Percentiles rank a stretch among this genome's conserved stretches.
Evolutionary conservation across 2,329 filamentous ascomycete genomes (phyloP).

Genomic region (Fusarium odoratissimum): DNA sequence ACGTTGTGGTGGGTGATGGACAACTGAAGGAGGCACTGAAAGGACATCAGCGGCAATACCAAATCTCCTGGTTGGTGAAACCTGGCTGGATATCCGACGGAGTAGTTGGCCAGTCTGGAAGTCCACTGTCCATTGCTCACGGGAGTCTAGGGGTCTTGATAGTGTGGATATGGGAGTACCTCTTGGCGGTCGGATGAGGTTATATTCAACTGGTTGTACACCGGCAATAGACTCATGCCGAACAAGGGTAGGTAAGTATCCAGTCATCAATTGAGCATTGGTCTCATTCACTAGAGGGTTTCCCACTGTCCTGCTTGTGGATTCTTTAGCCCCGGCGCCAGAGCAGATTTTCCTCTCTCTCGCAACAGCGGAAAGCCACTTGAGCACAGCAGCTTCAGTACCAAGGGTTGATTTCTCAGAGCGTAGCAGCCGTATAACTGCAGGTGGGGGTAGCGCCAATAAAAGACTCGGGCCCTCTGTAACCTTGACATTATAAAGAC

Average conservation of each 20-base stretch:
- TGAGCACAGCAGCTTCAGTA: slow-evolving; percentile 59
- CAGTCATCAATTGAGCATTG: slow-evolving; percentile 38
- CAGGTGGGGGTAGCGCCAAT: slow-evolving; percentile 57
- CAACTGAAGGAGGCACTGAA: slow-evolving; percentile 35
- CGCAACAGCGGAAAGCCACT: slow-evolving; percentile 54
- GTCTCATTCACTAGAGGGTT: neutral
- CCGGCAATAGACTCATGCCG: slow-evolving; percentile 50
- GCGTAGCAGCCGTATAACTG: slow-evolving; percentile 58
- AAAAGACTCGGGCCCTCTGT: slow-evolving; percentile 56
- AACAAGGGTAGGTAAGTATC: slow-evolving; percentile 56
- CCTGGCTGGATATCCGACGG: slow-evolving; percentile 56
- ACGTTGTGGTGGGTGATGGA: slow-evolving; percentile 25
- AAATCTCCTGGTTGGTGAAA: slow-evolving; percentile 61
- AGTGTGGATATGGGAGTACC: slow-evolving; percentile 56
- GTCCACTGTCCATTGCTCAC: slow-evolving; percentile 55
- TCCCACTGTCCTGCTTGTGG: neutral
- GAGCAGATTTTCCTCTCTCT: slow-evolving; percentile 25
- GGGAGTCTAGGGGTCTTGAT: slow-evolving; percentile 46
- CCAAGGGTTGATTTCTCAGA: slow-evolving; percentile 58
- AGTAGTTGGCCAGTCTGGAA: slow-evolving; percentile 61
- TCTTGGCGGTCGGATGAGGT: slow-evolving; percentile 53
- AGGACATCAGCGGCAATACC: slow-evolving; percentile 51
- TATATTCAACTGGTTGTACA: slow-evolving; percentile 54
- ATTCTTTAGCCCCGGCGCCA: slow-evolving; percentile 4
- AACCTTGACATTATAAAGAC: slow-evolving; percentile 56